Evolutionary conservation across 176 grass and related monocot species (phyloP).

Genomic region (Dactylis glomerata): DNA sequence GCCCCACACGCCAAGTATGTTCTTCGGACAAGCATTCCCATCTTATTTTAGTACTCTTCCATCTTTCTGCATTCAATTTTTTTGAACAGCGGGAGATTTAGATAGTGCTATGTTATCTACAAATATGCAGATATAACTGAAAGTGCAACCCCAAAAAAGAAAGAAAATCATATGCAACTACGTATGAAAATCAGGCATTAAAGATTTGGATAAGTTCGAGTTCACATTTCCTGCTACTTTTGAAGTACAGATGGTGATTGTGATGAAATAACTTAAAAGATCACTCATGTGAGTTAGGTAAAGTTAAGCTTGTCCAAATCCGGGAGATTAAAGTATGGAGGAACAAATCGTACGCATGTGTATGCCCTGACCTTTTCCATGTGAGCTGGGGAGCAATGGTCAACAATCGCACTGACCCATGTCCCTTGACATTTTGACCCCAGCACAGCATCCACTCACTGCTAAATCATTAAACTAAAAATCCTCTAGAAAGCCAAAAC

Average conservation of each 20-base stretch:
- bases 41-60: background rate
- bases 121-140: background rate
- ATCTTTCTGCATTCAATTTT: background rate
- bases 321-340: constrained; percentile 24
- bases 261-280: background rate
- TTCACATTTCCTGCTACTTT: background rate
- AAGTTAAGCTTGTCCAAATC: constrained; percentile 14
- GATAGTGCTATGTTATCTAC: background rate
- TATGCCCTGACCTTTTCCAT: constrained; percentile 27
- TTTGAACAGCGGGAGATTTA: background rate
- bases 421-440: constrained; percentile 52
- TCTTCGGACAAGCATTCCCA: constrained; percentile 10
- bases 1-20: constrained; percentile 11
- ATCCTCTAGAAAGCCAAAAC: background rate
- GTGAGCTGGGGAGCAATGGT: constrained; percentile 32
- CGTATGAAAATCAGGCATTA: too few relatives aligned
- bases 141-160: background rate
- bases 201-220: background rate
- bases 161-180: too few relatives aligned
- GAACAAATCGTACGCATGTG: constrained; percentile 19
- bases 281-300: background rate
- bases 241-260: background rate
- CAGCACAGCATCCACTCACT: constrained; percentile 4
- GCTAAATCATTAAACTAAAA: background rate
- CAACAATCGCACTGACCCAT: constrained; percentile 39